Evolutionary conservation across 441 rosid genomes (phyloP).

Genomic region (Lepidium campestre): DNA sequence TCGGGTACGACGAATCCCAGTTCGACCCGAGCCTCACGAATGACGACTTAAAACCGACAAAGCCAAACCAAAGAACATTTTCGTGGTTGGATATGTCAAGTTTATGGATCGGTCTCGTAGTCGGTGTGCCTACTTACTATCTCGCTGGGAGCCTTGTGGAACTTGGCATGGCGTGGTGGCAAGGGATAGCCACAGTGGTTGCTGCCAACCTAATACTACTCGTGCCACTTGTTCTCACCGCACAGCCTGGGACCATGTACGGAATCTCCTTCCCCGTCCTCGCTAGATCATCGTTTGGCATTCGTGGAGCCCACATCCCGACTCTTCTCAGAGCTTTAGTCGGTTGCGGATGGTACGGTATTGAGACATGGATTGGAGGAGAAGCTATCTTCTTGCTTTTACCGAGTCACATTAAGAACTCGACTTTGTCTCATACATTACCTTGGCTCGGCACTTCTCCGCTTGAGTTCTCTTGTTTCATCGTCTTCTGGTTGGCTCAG

Average conservation of each 20-base stretch:
- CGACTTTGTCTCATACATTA: conserved; percentile 36
- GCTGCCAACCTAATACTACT: conserved; percentile 67
- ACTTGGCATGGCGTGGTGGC: conserved; percentile 99
- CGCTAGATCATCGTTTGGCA: conserved; percentile 83
- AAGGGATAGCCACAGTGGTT: conserved; percentile 84
- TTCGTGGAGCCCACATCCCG: conserved; percentile 83
- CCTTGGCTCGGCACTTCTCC: conserved; percentile 89
- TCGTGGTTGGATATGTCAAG: conserved; percentile 79
- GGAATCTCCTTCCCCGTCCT: conserved; percentile 87
- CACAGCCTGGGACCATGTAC: conserved; percentile 71
- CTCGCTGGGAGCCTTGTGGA: conserved; percentile 85
- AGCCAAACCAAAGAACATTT: conserved; percentile 49
- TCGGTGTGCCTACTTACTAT: conserved; percentile 85
- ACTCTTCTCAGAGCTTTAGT: conserved; percentile 82
- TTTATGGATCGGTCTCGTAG: conserved; percentile 89
- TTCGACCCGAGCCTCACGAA: conserved; percentile 61
- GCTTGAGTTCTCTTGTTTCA: conserved; percentile 73
- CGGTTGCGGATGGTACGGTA: conserved; percentile 97
- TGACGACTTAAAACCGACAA: conserved; percentile 80
- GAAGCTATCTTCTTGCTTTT: conserved; percentile 82
- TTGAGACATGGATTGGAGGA: conserved; percentile 97
- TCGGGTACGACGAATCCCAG: conserved; percentile 26
- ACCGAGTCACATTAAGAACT: conserved; percentile 43
- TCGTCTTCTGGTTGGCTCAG: conserved; percentile 73
- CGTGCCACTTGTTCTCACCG: conserved; percentile 66